These are phyloP conservation scores for Paspalum notatum DNA, from an alignment of 176 grass and related monocot species.

Conservation along the genomic window DNA sequence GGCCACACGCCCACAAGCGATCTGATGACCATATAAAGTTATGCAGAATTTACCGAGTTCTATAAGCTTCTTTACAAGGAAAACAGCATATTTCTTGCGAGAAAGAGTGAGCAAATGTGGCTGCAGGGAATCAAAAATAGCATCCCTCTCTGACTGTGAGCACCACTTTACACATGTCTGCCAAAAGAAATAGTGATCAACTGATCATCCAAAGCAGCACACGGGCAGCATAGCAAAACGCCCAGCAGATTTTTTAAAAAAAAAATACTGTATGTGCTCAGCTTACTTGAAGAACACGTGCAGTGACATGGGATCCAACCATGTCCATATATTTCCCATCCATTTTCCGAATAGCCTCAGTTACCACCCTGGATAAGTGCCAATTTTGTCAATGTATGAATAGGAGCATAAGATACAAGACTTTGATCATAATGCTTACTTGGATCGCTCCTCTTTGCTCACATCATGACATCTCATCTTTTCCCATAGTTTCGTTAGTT, in stretches of 20 bases:
- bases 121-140: conserved; percentile 66
- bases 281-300: conserved; percentile 93
- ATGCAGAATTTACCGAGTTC: conserved; percentile 57
- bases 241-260: neutral
- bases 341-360: conserved; percentile 73
- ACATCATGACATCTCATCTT: conserved; percentile 81
- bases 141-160: conserved; percentile 77
- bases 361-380: conserved; percentile 69
- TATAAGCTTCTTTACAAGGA: conserved; percentile 93
- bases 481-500: conserved; percentile 85
- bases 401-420: neutral
- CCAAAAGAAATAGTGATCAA: neutral
- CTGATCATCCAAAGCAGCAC: neutral
- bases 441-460: conserved; percentile 72
- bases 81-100: conserved; percentile 81
- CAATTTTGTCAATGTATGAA: conserved; percentile 11
- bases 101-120: conserved; percentile 75
- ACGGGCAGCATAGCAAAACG: neutral
- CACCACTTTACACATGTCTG: conserved; percentile 95
- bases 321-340: conserved; percentile 83
- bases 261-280: conserved; percentile 1
- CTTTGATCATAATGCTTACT: conserved; percentile 48
- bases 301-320: conserved; percentile 73
- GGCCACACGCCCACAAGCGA: neutral
- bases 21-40: neutral